Base-by-base conservation (phyloP, 352 stramenopile species). In the Phytophthora sojae region DNA sequence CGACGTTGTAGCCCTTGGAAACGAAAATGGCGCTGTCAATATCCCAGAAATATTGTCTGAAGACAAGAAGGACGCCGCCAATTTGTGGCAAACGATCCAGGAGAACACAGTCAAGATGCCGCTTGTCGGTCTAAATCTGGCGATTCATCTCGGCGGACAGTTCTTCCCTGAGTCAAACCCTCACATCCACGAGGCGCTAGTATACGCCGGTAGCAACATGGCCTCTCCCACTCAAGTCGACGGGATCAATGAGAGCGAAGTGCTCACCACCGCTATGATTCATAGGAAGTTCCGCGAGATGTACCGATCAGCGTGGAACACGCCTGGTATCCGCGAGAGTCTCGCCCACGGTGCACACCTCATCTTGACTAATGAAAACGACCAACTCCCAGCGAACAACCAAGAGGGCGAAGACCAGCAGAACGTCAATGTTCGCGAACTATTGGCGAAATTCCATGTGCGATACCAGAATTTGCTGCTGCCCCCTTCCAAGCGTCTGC, bases 281-380 rank as follows among this genome's bases (percentile, higher is more conserved):
- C 54, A 76, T 6, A 62, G 79, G 1, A 76, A 81, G 12, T 61
- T 95, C 29, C 79, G 83, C 1, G 63, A 91, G 42, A 68, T 82
- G 25, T 88, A 89, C 29, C 76, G 87, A n/a, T 45, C 83, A 4
- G 50, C 64, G 4, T 95, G 87, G 87, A 92, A 79, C 42, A 61
- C 79, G 14, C 85, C 87, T 32, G 82, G 79, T 6, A 65, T 87
- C 9, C 77, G 76, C 6, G 67, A 90, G 37, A 56, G 78, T 14
- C 71, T 93, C 6, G 74, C 75, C 3, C 77, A 79, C 19, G 81
- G 84, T 0, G 77, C 79, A 0, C 79, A 91, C 19, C 21, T 93
- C 1, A 75, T 92, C 19, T 35, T 92, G 14, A 73, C 57, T 4
- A 88, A 82, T 32, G 54, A 58, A 42, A 67, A 76, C 4, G 77